Conservation (phyloP, 768 basidiomycete species). For the Dioszegia aurantiaca region DNA sequence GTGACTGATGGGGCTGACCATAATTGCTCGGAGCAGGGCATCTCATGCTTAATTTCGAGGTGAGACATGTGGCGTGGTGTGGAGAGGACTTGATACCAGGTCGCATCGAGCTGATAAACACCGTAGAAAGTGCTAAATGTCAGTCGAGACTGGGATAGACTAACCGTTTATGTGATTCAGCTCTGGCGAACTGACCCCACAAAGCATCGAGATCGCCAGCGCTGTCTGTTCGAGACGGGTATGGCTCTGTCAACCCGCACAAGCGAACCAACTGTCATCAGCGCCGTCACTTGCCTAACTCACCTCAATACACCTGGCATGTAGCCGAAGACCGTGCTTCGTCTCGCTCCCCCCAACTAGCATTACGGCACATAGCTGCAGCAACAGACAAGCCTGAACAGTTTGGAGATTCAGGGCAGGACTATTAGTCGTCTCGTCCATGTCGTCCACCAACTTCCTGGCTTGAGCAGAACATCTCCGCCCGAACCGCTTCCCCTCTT, state of each 20-base stretch:
- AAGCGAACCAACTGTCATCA: slow-evolving; percentile 13
- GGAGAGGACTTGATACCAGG: slow-evolving; percentile 37
- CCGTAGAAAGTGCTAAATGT: slow-evolving; percentile 26
- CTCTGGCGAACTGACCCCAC: slow-evolving; percentile 30
- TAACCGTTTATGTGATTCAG: slow-evolving; percentile 62
- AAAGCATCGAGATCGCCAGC: slow-evolving; percentile 26
- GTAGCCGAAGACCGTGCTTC: slow-evolving; percentile 19
- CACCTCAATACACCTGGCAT: slow-evolving; percentile 32
- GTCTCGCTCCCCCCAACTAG: slow-evolving; percentile 18
- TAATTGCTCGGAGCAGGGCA: slow-evolving; percentile 25
- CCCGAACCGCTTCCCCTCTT: slow-evolving; percentile 14
- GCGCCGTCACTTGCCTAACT: neutral
- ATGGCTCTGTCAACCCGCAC: slow-evolving; percentile 35
- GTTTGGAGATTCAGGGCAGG: neutral
- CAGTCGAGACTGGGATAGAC: slow-evolving; percentile 43
- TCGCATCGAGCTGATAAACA: slow-evolving; percentile 30
- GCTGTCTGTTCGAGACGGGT: slow-evolving; percentile 15
- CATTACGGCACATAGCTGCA: slow-evolving; percentile 26
- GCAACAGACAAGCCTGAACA: slow-evolving; percentile 30
- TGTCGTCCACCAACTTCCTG: slow-evolving; percentile 9
- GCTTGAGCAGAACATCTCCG: slow-evolving; percentile 15
- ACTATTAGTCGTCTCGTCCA: neutral
- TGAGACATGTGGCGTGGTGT: slow-evolving; percentile 35
- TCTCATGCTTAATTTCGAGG: slow-evolving; percentile 42
- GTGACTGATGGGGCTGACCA: slow-evolving; percentile 18